Base-by-base conservation (phyloP, 2,329 filamentous ascomycete species). In the Fusarium oxysporum region DNA sequence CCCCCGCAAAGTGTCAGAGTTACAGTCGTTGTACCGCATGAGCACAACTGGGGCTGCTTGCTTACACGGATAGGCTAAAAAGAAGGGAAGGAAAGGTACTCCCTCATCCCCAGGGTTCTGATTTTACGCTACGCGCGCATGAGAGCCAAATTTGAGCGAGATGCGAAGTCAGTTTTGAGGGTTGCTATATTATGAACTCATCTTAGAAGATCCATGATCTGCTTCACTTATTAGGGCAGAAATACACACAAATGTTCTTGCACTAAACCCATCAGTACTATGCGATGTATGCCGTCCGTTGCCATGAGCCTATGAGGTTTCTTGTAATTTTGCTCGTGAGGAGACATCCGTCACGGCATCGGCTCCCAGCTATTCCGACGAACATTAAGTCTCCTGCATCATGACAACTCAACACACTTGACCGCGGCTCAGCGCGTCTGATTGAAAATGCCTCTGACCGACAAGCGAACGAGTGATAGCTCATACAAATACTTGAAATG, bases 1-100 rank as follows among this genome's bases (percentile, higher is more conserved):
- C 62, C 65, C 72, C 75, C 75, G 73, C 73, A 77, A 76, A 66
- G 55, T 68, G 67, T 61, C 74, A 71, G 64, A 74, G 67, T 74
- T 76, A 62, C 65, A 76, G 72, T 71, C 59, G 47, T 50, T 73
- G 70, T 64, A 61, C 68, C 61, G 72, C 72, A 71, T 71, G 72
- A 63, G 65, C 61, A 58, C 63, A 56, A 64, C 68, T 47, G 70
- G 57, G 57, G 65, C 65, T 69, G 62, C 61, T 62, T 70, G 61
- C 62, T 68, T 65, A 61, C 61, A 66, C 62, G 65, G 64, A 70
- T 70, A 63, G 69, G 68, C 66, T 65, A 67, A 76, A 40, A 74
- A 58, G 61, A 47, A 62, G 58, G 55, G 53, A 68, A 48, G 54
- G 59, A 70, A 60, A 58, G 58, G 64, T 56, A 64, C 63, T 41